Evolutionary conservation across 2,329 filamentous ascomycete genomes (phyloP).

Genomic region (Amesomyces nigricolor): DNA sequence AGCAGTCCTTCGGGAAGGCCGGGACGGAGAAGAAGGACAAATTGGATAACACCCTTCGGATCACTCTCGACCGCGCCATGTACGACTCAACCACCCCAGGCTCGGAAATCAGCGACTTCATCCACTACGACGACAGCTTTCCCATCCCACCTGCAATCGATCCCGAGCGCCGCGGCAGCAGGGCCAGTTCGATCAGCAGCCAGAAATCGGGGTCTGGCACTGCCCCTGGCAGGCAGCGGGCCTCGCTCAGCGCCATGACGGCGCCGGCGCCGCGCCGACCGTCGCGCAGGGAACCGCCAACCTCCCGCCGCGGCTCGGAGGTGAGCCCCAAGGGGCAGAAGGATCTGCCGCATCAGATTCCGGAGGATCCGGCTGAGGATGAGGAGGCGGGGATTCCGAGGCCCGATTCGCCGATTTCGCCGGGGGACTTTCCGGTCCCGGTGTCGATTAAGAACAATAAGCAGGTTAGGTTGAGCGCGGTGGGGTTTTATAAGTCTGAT

Average conservation of each 20-base stretch:
- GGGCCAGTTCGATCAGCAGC: slow-evolving; percentile 15
- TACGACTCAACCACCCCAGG: slow-evolving; percentile 6
- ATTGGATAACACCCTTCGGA: not conserved
- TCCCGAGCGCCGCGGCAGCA: slow-evolving; percentile 16
- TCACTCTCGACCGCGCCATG: not conserved
- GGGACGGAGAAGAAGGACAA: not conserved
- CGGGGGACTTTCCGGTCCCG: slow-evolving; percentile 21
- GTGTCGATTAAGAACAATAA: slow-evolving; percentile 31
- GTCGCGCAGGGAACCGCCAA: slow-evolving; percentile 8
- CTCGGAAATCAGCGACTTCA: slow-evolving; percentile 26
- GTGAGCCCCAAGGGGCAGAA: slow-evolving; percentile 16
- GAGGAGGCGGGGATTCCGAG: slow-evolving; percentile 27
- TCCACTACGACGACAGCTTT: slow-evolving; percentile 6
- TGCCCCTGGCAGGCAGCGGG: slow-evolving; percentile 1
- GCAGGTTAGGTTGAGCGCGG: slow-evolving; percentile 34
- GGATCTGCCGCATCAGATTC: slow-evolving; percentile 17
- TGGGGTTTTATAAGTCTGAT: slow-evolving; percentile 29
- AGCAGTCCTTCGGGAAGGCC: slow-evolving; percentile 2
- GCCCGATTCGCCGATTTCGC: slow-evolving; percentile 31
- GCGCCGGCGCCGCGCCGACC: slow-evolving; percentile 7
- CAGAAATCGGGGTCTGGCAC: slow-evolving; percentile 5
- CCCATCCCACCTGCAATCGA: not conserved
- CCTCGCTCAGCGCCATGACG: slow-evolving; percentile 8
- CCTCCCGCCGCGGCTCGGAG: slow-evolving; percentile 8
- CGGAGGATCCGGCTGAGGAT: slow-evolving; percentile 22